A percentile compares a stretch with the other conserved stretches of the same genome.
Evolutionary conservation across 345 rosid genomes (phyloP).

Genomic region (Eucalyptus globulus): DNA sequence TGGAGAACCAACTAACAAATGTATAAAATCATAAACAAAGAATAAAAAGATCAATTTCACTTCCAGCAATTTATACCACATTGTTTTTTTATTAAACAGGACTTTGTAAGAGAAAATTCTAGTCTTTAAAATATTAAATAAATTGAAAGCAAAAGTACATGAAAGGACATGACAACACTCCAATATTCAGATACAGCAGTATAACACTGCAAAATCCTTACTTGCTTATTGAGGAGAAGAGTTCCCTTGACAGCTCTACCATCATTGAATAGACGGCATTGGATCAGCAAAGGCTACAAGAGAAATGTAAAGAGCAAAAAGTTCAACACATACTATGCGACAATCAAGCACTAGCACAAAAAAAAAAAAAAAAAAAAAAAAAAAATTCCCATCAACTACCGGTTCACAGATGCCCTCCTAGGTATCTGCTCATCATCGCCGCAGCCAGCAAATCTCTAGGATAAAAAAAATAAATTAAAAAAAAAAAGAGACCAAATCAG

Average conservation of each 20-base stretch:
- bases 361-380: neutral
- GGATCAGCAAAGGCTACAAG: constrained; percentile 70
- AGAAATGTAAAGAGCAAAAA: neutral
- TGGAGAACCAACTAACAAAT: neutral
- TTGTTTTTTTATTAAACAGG: neutral
- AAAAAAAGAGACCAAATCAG: neutral
- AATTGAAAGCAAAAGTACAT: neutral
- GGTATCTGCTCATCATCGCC: neutral
- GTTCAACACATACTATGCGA: neutral
- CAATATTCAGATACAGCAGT: neutral
- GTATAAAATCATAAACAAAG: neutral
- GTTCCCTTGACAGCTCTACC: constrained; percentile 81
- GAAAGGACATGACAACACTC: neutral
- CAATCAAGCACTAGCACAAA: neutral
- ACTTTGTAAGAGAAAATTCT: neutral
- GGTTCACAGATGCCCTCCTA: neutral
- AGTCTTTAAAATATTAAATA: neutral
- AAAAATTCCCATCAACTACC: neutral
- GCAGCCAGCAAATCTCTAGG: neutral
- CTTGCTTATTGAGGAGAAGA: constrained; percentile 59
- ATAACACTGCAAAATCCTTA: neutral
- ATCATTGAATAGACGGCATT: constrained; percentile 55
- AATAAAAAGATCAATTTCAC: neutral
- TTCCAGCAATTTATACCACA: neutral
- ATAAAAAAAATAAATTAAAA: neutral